A percentile compares a stretch with the other conserved stretches of the same genome.
These are phyloP conservation scores for Cardamine resedifolia DNA, from an alignment of 345 rosid genomes.

Conservation along the genomic window DNA sequence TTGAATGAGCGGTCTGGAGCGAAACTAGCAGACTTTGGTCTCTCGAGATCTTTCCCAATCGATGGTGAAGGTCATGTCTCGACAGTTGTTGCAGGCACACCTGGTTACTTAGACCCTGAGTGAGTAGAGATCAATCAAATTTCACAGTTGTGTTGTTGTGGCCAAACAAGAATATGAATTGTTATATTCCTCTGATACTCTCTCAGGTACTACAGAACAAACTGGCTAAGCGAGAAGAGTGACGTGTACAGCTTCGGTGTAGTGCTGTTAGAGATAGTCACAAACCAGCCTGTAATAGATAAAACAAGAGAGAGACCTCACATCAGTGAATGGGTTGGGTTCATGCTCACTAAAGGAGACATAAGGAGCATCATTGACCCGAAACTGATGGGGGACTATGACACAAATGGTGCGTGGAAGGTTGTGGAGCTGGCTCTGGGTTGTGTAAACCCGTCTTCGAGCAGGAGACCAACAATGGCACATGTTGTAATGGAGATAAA, in stretches of 20 bases:
- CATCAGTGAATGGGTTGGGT: slow-evolving; percentile 44
- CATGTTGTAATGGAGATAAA: slow-evolving; percentile 41
- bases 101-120: slow-evolving; percentile 65
- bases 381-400: slow-evolving; percentile 39
- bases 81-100: slow-evolving; percentile 46
- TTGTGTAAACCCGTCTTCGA: slow-evolving; percentile 36
- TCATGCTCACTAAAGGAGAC: slow-evolving; percentile 46
- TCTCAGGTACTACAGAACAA: slow-evolving; percentile 37
- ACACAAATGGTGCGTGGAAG: slow-evolving; percentile 50
- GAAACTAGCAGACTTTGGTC: slow-evolving; percentile 61
- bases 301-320: slow-evolving; percentile 32
- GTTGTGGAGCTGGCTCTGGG: slow-evolving; percentile 46
- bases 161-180: too few relatives aligned
- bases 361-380: slow-evolving; percentile 48
- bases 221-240: slow-evolving; percentile 48
- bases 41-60: slow-evolving; percentile 47
- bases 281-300: slow-evolving; percentile 43
- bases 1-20: slow-evolving; percentile 48
- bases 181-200: too few relatives aligned
- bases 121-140: slow-evolving; percentile 18
- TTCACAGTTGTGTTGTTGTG: too few relatives aligned
- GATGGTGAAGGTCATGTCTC: slow-evolving; percentile 38
- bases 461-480: slow-evolving; percentile 47
- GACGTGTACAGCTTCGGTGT: slow-evolving; percentile 63
- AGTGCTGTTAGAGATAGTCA: slow-evolving; percentile 51